Conservation (phyloP, 768 basidiomycete species). For the Collybia nuda region DNA sequence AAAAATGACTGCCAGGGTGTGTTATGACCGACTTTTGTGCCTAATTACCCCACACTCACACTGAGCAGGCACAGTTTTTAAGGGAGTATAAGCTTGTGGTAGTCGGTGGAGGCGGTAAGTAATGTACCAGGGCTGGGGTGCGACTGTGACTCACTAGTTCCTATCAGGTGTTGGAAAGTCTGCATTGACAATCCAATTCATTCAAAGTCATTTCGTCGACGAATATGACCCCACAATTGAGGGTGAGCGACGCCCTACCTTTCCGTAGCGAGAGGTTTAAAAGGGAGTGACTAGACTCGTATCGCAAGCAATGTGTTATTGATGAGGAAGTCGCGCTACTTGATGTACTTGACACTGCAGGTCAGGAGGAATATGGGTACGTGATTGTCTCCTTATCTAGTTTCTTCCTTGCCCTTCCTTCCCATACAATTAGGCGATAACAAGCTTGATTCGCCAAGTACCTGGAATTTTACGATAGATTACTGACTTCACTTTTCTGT, state of each 20-base stretch:
- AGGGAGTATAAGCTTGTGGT: constrained; percentile 99
- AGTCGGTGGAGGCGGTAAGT: constrained; percentile 93
- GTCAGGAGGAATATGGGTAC: constrained; percentile 97
- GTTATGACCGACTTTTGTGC: constrained; percentile 8
- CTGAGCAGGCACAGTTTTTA: constrained; percentile 76
- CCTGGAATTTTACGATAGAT: background rate
- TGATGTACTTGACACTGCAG: constrained; percentile 94
- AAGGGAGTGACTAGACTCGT: constrained; percentile 64
- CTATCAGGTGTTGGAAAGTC: constrained; percentile 62
- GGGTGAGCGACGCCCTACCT: constrained; percentile 40
- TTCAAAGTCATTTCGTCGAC: constrained; percentile 92
- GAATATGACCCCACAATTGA: constrained; percentile 97
- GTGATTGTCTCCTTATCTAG: constrained; percentile 5
- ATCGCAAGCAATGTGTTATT: constrained; percentile 93
- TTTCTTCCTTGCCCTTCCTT: constrained; percentile 4
- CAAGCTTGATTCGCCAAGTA: too few relatives aligned
- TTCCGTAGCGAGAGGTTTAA: background rate
- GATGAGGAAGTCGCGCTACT: constrained; percentile 96
- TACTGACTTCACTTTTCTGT: constrained; percentile 6
- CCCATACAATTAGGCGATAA: background rate
- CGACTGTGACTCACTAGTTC: background rate
- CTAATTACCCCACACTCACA: constrained; percentile 8
- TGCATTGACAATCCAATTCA: constrained; percentile 96
- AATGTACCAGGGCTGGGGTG: background rate
- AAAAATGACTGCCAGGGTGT: constrained; percentile 39